These are phyloP conservation scores for Dictyostelium gargantuum DNA, from an alignment of 208 protist species.

Conservation along the genomic window DNA sequence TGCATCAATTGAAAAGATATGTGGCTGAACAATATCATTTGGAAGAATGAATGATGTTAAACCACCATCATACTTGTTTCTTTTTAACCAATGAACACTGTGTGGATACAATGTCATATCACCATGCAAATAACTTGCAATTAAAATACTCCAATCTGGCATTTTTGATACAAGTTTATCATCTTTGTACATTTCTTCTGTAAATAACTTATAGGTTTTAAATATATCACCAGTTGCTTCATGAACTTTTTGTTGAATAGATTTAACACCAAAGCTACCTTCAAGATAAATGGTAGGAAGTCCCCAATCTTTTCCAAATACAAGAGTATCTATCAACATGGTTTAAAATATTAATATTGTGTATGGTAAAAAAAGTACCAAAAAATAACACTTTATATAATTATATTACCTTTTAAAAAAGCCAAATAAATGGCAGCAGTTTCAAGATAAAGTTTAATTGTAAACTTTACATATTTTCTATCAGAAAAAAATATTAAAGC, in stretches of 20 bases:
- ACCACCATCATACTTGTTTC: not conserved
- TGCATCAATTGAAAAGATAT: not conserved
- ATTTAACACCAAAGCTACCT: not conserved
- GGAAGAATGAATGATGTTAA: not conserved
- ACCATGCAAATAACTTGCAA: not conserved
- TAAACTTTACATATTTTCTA: not conserved
- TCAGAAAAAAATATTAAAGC: not conserved
- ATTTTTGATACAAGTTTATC: not conserved
- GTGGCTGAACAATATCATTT: not conserved
- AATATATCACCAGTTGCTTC: not conserved
- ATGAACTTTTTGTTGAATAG: not conserved
- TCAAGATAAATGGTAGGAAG: not conserved
- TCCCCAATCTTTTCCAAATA: not conserved
- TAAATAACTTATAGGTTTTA: not conserved
- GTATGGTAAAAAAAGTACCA: too few relatives aligned
- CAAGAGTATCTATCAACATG: not conserved
- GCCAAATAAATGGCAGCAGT: not conserved
- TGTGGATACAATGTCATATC: not conserved
- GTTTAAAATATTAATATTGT: too few relatives aligned
- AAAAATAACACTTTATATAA: not conserved
- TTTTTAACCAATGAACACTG: not conserved
- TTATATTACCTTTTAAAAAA: not conserved
- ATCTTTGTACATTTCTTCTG: not conserved
- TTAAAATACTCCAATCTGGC: not conserved
- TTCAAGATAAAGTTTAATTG: not conserved